Evolutionary conservation across 169 alveolate genomes (phyloP).

Genomic region (Ichthyophthirius multifiliis): DNA sequence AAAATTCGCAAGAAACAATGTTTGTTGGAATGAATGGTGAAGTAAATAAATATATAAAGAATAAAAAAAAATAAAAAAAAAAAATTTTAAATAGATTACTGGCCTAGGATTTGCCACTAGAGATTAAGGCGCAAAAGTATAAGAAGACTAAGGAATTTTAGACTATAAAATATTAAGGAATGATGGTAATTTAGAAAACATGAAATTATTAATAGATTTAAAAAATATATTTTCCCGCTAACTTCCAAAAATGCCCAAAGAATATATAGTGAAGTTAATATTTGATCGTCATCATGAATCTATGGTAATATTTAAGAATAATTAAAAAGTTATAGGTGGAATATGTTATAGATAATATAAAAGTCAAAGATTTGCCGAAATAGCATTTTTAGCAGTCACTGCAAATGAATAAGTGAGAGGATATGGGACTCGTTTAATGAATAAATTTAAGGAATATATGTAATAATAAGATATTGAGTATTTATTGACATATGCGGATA

Average conservation of each 20-base stretch:
- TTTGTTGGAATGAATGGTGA: constrained; percentile 26
- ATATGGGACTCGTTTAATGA: constrained; percentile 98
- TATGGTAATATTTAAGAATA: constrained; percentile 91
- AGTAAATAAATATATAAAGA: neutral
- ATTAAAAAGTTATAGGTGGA: constrained; percentile 96
- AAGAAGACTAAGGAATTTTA: constrained; percentile 65
- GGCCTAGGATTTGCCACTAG: constrained; percentile 67
- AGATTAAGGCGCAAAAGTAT: constrained; percentile 58
- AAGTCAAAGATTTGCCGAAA: constrained; percentile 94
- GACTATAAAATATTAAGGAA: constrained; percentile 59
- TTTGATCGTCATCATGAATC: constrained; percentile 97
- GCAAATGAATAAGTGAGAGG: constrained; percentile 97
- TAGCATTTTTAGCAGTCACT: constrained; percentile 98
- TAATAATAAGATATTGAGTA: constrained; percentile 91
- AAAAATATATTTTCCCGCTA: constrained; percentile 65
- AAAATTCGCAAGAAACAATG: neutral
- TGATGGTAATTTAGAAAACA: constrained; percentile 47
- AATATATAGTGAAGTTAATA: constrained; percentile 95
- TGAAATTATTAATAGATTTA: constrained; percentile 39
- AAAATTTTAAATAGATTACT: neutral
- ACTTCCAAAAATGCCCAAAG: constrained; percentile 99
- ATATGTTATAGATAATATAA: constrained; percentile 79
- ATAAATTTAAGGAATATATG: constrained; percentile 95
- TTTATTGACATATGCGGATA: constrained; percentile 97
- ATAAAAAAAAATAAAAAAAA: neutral